Percentiles rank a stretch among this genome's conserved stretches.
Evolutionary conservation across 1,139 yeast species (phyloP).

Genomic region (Hemisphaericaspora xylofermentans): DNA sequence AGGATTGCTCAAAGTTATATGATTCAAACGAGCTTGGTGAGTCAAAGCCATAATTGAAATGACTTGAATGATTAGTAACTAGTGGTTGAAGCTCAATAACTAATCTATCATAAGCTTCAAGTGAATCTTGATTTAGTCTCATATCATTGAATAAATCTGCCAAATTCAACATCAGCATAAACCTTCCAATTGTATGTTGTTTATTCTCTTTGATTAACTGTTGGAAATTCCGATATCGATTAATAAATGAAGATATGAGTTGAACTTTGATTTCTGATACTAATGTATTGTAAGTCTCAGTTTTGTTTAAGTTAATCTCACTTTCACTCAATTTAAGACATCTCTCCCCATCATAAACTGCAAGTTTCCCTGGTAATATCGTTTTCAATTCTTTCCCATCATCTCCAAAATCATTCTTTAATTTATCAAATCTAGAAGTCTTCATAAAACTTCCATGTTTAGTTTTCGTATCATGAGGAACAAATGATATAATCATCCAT

Average conservation of each 20-base stretch:
- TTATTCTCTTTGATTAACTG: constrained; percentile 33
- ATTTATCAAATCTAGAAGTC: constrained; percentile 61
- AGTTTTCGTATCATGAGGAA: constrained; percentile 46
- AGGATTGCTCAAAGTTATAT: constrained; percentile 20
- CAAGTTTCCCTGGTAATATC: constrained; percentile 14
- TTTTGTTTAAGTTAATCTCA: constrained; percentile 34
- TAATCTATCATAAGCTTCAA: constrained; percentile 45
- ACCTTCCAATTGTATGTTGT: constrained; percentile 13
- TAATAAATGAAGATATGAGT: constrained; percentile 56
- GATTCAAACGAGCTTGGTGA: constrained; percentile 15
- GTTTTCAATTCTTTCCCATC: constrained; percentile 38
- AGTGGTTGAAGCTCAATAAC: constrained; percentile 22
- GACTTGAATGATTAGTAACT: constrained; percentile 15
- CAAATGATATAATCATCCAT: constrained; percentile 63
- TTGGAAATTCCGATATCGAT: constrained; percentile 33
- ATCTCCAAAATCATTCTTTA: constrained; percentile 61
- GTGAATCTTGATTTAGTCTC: constrained; percentile 57
- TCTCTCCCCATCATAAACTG: constrained; percentile 23
- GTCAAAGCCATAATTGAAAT: constrained; percentile 8
- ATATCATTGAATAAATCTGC: constrained; percentile 44
- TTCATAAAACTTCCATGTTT: constrained; percentile 46
- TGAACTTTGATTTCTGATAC: constrained; percentile 49
- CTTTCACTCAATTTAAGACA: constrained; percentile 44
- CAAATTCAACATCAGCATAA: constrained; percentile 21
- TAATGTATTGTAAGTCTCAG: constrained; percentile 52